Base-by-base conservation (phyloP, 1,139 yeast species). In the Cylindricascospora bacillispora region DNA sequence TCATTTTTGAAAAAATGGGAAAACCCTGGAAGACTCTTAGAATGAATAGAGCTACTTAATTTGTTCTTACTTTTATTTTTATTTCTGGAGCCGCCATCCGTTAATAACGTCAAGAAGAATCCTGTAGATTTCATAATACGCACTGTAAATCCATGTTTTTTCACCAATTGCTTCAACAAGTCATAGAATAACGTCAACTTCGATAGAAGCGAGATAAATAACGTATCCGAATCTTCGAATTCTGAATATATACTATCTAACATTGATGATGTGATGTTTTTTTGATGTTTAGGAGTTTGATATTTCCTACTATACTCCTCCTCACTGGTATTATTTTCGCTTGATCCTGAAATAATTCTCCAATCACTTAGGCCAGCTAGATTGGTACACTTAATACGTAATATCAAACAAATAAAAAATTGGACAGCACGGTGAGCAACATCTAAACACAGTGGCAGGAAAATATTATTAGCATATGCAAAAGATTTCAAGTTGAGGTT, bases 71-170 rank as follows among this genome's bases (percentile, higher is more conserved):
- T 29, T 12, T 33, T 27, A 32, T n/a, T 30, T 33, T 10, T 25
- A 29, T 17, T 38, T 40, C 17, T 29, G 29, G 57, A 57, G 3
- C 62, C 56, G 12, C 52, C 54, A 35, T 53, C 59, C 13, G 15
- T 27, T 26, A 66, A 32, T 16, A 64, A 35, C 1, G 60, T 56
- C 14, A 66, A 44, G 27, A 67, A 59, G 33, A 62, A 60, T 1
- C 56, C 57, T 5, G 66, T 67, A 1, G 71, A 68, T 40, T 67
- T 68, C 28, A 63, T 54, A 46, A 70, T 56, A 43, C 70, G 61
- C 63, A 71, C 68, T 3, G 79, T 72, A 41, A 67, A 69, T 31
- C 66, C 67, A 42, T 71, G 72, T 31, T 65, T 58, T 3, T 50
- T 49, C 3, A 68, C 55, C 7, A 59, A 33, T 13, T 47, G 51